These are phyloP conservation scores for Amanita pallidorosea DNA, from an alignment of 768 basidiomycete genomes.

Conservation along the genomic window DNA sequence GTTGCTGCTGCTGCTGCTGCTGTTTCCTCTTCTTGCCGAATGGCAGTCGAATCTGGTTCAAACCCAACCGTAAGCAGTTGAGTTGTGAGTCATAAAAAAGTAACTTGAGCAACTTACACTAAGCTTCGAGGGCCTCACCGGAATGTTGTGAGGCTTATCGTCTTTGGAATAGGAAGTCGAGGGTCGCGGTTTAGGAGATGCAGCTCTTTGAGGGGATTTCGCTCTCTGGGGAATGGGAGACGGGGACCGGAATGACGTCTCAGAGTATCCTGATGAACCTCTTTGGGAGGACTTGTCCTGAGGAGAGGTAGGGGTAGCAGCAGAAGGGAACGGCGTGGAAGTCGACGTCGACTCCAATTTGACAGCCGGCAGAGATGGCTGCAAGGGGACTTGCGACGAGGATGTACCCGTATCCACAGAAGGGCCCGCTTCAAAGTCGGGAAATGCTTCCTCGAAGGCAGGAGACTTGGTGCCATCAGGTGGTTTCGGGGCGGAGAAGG, in stretches of 20 bases:
- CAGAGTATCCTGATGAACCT: neutral
- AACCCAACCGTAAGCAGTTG: neutral
- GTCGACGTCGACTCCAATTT: neutral
- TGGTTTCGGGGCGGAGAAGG: constrained; percentile 22
- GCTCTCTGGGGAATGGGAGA: constrained; percentile 24
- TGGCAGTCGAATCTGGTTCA: constrained; percentile 57
- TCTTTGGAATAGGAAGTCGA: constrained; percentile 56
- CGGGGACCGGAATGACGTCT: constrained; percentile 6
- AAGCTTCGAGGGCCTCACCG: constrained; percentile 60
- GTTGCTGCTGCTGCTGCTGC: constrained; percentile 27
- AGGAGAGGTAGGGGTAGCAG: neutral
- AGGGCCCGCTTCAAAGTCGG: constrained; percentile 29
- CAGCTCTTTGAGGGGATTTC: constrained; percentile 28
- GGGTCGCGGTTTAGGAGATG: constrained; percentile 47
- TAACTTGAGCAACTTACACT: constrained; percentile 46
- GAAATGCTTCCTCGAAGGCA: constrained; percentile 46
- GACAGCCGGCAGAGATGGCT: neutral
- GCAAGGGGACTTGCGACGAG: constrained; percentile 10
- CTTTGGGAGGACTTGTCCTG: constrained; percentile 22
- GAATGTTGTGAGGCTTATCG: constrained; percentile 45
- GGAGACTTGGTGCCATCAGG: constrained; percentile 6
- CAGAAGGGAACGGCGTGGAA: neutral
- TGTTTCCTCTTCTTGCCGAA: constrained; percentile 72
- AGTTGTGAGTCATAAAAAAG: neutral
- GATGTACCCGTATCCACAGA: constrained; percentile 27